phyloP scores from a whole-genome alignment of 169 alveolate species.

The Plasmodium sp. region DNA sequence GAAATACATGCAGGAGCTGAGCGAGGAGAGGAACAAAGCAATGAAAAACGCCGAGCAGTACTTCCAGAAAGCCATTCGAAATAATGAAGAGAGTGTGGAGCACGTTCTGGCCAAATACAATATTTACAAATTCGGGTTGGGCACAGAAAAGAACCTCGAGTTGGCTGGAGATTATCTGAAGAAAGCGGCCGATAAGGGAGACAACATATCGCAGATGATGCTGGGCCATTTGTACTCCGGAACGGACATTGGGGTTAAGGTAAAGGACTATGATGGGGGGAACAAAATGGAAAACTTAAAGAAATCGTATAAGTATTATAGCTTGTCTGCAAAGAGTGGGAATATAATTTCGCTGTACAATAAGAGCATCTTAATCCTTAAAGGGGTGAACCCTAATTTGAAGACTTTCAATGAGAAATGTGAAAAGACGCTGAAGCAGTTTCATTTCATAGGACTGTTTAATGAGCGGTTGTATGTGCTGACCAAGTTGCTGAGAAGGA shows the following conservation, averaged over 20 bases:
- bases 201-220: conserved; percentile 86
- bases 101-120: conserved; percentile 78
- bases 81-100: conserved; percentile 43
- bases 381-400: conserved; percentile 84
- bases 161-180: conserved; percentile 86
- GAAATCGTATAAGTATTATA: conserved; percentile 86
- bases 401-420: conserved; percentile 81
- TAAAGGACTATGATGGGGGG: conserved; percentile 84
- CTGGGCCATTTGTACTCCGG: conserved; percentile 91
- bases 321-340: conserved; percentile 87
- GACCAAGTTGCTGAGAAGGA: conserved; percentile 67
- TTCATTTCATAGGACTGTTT: conserved; percentile 80
- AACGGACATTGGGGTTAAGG: conserved; percentile 83
- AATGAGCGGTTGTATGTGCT: conserved; percentile 73
- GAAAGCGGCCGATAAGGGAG: conserved; percentile 89
- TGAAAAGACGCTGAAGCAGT: conserved; percentile 78
- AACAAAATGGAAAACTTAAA: conserved; percentile 77
- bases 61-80: conserved; percentile 60
- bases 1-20: conserved; percentile 16
- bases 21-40: not conserved
- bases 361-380: conserved; percentile 87
- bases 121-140: conserved; percentile 84
- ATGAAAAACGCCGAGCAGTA: conserved; percentile 40
- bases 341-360: conserved; percentile 87
- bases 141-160: conserved; percentile 80